Evolutionary conservation across 306 rosid genomes (phyloP), one percentile per base, ranked within the genome.

Genomic region (Astragalus membranaceus): DNA sequence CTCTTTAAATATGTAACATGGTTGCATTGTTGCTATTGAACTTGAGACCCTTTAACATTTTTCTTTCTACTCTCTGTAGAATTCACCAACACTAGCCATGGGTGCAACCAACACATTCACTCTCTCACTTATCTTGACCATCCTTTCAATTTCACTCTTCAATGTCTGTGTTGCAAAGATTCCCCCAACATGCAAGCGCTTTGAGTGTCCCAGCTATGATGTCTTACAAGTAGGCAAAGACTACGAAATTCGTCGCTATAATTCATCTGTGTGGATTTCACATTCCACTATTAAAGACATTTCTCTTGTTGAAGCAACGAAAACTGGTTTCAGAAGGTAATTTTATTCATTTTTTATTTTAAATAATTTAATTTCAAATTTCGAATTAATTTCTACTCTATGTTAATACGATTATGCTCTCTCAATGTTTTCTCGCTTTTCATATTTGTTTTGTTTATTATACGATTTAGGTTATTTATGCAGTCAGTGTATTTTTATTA

Each of bases 301-400:
- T 55, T 87, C 97, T 77, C 82, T 91, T 0, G 81, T 67, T 10
- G 69, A 79, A 23, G 93, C 97, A 15, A 91, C 97, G 44, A 72
- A 84, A 80, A 79, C 81, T 67, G 97, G 97, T 7, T 88, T 91
- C 85, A 5, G n/a, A 3, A 83, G 74, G 97, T 91, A 71, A 62
- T 2, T 73, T 10, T 20, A 35, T 14, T 51, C 7, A 11, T 33
- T 67, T 16, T 47, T n/a, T n/a, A n/a, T n/a, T n/a, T n/a, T n/a
- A n/a, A 14, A 7, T n/a, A 4, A 10, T 39, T 35, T 12, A 2
- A n/a, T n/a, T 59, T 17, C 9, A 15, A 52, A 17, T 10, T 17
- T 14, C 23, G 9, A 20, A 29, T 8, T 69, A 2, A n/a, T n/a
- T n/a, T n/a, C n/a, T 17, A 55, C 11, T 43, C 5, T 44, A n/a